Evolutionary conservation across 306 rosid genomes (phyloP).

Genomic region (Alnus rubra): DNA sequence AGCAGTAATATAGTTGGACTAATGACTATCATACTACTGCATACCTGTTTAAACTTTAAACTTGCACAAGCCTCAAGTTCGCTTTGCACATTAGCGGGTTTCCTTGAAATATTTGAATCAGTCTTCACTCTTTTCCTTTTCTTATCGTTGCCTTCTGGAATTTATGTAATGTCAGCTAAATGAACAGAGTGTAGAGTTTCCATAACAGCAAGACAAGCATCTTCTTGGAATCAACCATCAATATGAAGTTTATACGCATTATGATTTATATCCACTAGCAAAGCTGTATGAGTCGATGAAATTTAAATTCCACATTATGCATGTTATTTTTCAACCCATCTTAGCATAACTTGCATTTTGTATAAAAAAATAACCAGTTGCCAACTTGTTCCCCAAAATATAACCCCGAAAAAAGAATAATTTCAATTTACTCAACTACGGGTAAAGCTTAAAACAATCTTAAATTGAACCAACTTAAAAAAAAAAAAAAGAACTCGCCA

Average conservation of each 20-base stretch:
- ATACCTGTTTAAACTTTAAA: slow-evolving; percentile 91
- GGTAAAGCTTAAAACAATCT: too few species aligned
- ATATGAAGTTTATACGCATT: slow-evolving; percentile 7
- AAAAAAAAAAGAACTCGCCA: too few species aligned
- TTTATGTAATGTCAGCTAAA: slow-evolving; percentile 37
- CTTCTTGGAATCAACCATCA: slow-evolving; percentile 21
- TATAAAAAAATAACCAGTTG: not conserved
- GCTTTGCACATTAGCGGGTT: slow-evolving; percentile 55
- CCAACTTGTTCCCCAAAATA: too few species aligned
- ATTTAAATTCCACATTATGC: slow-evolving; percentile 8
- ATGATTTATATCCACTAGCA: not conserved
- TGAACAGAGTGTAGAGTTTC: slow-evolving; percentile 5
- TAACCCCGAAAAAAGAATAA: too few species aligned
- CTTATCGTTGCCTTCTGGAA: slow-evolving; percentile 83
- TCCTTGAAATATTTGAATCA: slow-evolving; percentile 80
- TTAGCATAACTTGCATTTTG: slow-evolving; percentile 3
- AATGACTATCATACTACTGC: slow-evolving; percentile 16
- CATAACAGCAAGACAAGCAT: slow-evolving; percentile 21
- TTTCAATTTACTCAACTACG: too few species aligned
- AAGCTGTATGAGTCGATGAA: slow-evolving; percentile 4
- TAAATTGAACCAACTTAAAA: too few species aligned
- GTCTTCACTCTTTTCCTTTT: slow-evolving; percentile 79
- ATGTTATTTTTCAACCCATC: slow-evolving; percentile 3
- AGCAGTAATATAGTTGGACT: not conserved
- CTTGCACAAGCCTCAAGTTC: slow-evolving; percentile 74